Conservation (phyloP, 148 eudicot genomes). For the Vaccinium vitisidaea region DNA sequence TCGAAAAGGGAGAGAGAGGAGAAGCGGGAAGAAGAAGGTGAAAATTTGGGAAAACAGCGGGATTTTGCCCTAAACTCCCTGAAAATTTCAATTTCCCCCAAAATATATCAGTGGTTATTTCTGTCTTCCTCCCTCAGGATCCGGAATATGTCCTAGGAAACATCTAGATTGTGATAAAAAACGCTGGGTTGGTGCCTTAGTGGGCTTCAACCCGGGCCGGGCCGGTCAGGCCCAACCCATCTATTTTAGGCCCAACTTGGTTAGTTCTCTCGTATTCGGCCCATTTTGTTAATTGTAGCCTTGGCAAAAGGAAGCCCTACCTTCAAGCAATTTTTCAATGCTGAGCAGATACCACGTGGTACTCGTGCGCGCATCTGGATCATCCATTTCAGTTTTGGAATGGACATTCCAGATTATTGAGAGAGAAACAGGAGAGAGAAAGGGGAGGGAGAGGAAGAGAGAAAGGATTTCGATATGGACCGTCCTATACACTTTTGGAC, state of each 20-base stretch:
- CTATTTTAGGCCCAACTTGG: background rate
- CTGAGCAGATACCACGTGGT: no score
- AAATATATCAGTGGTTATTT: background rate
- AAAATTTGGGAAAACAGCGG: slow-evolving; percentile 16
- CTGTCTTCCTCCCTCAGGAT: background rate
- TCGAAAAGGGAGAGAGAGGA: background rate
- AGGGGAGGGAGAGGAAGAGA: no score
- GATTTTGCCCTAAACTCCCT: slow-evolving; percentile 14
- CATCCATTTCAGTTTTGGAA: no score
- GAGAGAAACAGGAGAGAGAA: no score
- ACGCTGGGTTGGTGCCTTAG: no score
- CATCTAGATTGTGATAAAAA: background rate
- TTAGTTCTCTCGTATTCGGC: background rate
- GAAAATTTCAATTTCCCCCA: slow-evolving; percentile 18
- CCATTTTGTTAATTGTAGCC: background rate
- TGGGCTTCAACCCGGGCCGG: background rate
- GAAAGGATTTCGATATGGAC: no score
- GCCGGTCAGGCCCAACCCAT: background rate
- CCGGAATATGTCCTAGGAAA: background rate
- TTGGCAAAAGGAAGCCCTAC: background rate
- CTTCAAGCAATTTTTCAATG: background rate
- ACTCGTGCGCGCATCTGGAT: no score
- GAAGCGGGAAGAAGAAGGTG: slow-evolving; percentile 17
- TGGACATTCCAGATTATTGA: no score
- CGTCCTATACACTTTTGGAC: no score